Evolutionary conservation across 208 protist species (phyloP), one percentile per base, ranked within the genome.

Genomic region (Leishmania martiniquensis): DNA sequence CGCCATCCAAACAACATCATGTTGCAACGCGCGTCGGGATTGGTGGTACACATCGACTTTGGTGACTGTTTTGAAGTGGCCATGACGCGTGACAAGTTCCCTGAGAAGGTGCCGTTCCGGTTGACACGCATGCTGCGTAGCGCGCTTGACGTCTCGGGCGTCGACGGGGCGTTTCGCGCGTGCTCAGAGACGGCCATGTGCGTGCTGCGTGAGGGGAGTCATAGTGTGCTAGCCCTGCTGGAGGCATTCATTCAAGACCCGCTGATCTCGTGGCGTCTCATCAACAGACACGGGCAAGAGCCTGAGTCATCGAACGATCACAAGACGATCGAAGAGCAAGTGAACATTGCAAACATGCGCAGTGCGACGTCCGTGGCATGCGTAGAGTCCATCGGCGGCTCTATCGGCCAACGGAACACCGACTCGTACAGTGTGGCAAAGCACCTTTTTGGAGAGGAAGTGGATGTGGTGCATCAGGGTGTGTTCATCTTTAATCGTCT

Each of bases 41-140:
- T 99, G 44, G 93, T 99, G 54, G 89, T 99, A 22, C 99, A 99
- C 92, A 99, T 99, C 85, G 99, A 99, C 88, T 99, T 99, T 94
- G 99, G 99, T 68, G 99, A 99, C 90, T 99, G 99, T 87, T 99
- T 99, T 84, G 99, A 99, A 87, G 98, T 99, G 17, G 99, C 99
- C 9, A 99, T 99, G 98, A 96, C 96, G 29, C 89, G 99, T 39
- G 98, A 99, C 37, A 99, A 99, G 84, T 99, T 99, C 77, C 99
- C 99, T 4, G 99, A 99, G 86, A 99, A 98, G 69, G 93, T 99
- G 29, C 99, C 99, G 10, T 99, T 99, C 91, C 92, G 99, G 32
- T 91, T 99, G 6, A 99, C 99, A 44, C 91, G 99, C 70, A 99
- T 99, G 99, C 88, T 99, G 25, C 89, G 98, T 52, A 98, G 98